A percentile compares a stretch with the other conserved stretches of the same genome.
These are phyloP conservation scores for Penicillium sp. DNA, from an alignment of 2,329 filamentous ascomycete genomes.

Conservation along the genomic window DNA sequence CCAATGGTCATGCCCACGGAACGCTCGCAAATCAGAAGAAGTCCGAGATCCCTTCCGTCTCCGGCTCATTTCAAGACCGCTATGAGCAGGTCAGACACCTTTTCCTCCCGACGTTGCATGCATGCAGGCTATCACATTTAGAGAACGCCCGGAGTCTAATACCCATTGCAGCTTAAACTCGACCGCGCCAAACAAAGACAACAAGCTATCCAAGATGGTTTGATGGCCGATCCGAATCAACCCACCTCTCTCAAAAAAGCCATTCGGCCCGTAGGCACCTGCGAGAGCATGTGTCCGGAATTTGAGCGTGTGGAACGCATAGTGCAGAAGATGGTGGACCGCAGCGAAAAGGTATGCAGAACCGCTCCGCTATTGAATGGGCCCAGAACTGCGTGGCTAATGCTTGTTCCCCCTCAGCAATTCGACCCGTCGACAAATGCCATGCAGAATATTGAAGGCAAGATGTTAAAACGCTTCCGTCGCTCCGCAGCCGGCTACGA, in stretches of 20 bases:
- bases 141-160: not conserved
- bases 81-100: conserved; percentile 31
- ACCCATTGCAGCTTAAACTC: conserved; percentile 40
- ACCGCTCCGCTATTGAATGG: no score
- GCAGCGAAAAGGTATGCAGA: conserved; percentile 50
- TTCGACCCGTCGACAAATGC: conserved; percentile 31
- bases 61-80: conserved; percentile 29
- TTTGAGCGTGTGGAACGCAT: conserved; percentile 58
- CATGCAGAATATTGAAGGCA: conserved; percentile 32
- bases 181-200: conserved; percentile 46
- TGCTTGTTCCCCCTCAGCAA: conserved; percentile 18
- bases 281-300: conserved; percentile 59
- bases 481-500: conserved; percentile 58
- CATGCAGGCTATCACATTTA: not conserved
- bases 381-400: no score
- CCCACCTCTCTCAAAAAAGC: conserved; percentile 55
- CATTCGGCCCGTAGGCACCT: conserved; percentile 57
- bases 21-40: conserved; percentile 7
- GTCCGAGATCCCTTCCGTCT: conserved; percentile 20
- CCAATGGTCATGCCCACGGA: conserved; percentile 5
- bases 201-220: conserved; percentile 47
- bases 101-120: not conserved
- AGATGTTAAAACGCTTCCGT: conserved; percentile 60
- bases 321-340: conserved; percentile 56
- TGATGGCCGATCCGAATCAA: conserved; percentile 55